Percentiles rank a stretch among this genome's conserved stretches.
phyloP scores from a whole-genome alignment of 1,284 basidiomycete genomes.

The Puccinia polysora region DNA sequence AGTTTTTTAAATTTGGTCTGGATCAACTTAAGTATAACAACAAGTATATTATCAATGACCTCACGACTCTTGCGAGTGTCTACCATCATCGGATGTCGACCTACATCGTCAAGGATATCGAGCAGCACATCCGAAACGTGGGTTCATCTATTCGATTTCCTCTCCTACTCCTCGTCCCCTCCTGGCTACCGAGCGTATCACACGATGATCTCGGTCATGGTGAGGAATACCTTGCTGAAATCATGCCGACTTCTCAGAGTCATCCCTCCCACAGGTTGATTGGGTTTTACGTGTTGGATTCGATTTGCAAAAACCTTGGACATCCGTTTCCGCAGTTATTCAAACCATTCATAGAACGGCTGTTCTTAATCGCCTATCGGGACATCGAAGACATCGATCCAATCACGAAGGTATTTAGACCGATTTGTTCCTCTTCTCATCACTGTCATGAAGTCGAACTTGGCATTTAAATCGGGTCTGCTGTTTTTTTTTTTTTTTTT shows the following conservation, averaged over 20 bases:
- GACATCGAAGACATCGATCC: conserved; percentile 42
- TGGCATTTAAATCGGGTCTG: not conserved
- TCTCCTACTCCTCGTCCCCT: not conserved
- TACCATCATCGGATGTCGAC: conserved; percentile 43
- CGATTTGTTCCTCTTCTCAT: not conserved
- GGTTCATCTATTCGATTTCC: not conserved
- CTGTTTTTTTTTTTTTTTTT: too few relatives aligned
- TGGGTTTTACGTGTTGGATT: conserved; percentile 43
- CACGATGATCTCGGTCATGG: too few relatives aligned
- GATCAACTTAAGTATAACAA: conserved; percentile 41
- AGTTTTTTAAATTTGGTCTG: conserved; percentile 42
- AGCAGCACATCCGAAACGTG: conserved; percentile 43
- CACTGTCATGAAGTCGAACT: not conserved
- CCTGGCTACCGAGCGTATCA: too few relatives aligned
- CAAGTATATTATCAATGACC: conserved; percentile 44
- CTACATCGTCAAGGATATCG: conserved; percentile 43
- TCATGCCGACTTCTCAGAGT: conserved; percentile 20
- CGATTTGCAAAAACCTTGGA: conserved; percentile 43
- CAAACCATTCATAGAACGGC: conserved; percentile 42
- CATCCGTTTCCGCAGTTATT: conserved; percentile 43
- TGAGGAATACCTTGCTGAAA: not conserved
- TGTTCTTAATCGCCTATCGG: conserved; percentile 42
- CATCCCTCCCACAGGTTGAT: conserved; percentile 42
- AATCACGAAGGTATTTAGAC: conserved; percentile 32
- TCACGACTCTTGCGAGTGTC: conserved; percentile 41